Base-by-base conservation (phyloP, 805 yeast species). In the Debaryomyces maramus region DNA sequence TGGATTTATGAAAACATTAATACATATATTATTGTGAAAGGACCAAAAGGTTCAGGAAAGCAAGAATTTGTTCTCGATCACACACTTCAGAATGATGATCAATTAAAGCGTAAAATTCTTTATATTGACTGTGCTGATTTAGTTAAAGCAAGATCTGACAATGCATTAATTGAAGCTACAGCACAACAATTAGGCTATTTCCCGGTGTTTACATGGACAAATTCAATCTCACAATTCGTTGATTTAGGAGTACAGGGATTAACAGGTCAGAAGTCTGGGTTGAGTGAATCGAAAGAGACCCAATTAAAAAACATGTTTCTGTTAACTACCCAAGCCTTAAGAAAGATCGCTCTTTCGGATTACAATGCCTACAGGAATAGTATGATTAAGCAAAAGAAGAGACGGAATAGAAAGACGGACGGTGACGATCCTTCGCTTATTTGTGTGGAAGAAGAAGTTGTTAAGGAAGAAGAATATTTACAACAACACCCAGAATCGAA, bases 11-110 rank as follows among this genome's bases (percentile, higher is more conserved):
- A 93, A 59, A 90, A 89, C 46, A 81, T 82, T n/a, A 83, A 85
- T 58, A 88, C 97, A 1, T 93, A 89, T 56, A 89, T 91, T 18
- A 80, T 93, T 3, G 81, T 93, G 3, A 79, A 83, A 46, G 99
- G 99, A 9, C 98, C 99, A 4, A 76, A 88, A 48, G 99, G 99
- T 4, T 81, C 95, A n/a, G 99, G 98, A 16, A 91, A 93, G 53
- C 77, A 81, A 44, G 91, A 82, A 44, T 65, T 88, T 44, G 89
- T 91, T 4, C 63, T 83, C 55, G 80, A 80, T 32, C 80, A 83
- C 52, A 81, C 85, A 1, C 67, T 88, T 32, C 65, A 71, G 34
- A 78, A 72, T 20, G 77, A 89, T 37, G 70, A 72, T 1, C 40
- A 51, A 3, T 49, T 61, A 17, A 51, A 44, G 17, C 47, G 53